Evolutionary conservation across 495 filamentous ascomycete species (phyloP), one percentile per base, ranked within the genome.

Genomic region (Xylaria grammica): DNA sequence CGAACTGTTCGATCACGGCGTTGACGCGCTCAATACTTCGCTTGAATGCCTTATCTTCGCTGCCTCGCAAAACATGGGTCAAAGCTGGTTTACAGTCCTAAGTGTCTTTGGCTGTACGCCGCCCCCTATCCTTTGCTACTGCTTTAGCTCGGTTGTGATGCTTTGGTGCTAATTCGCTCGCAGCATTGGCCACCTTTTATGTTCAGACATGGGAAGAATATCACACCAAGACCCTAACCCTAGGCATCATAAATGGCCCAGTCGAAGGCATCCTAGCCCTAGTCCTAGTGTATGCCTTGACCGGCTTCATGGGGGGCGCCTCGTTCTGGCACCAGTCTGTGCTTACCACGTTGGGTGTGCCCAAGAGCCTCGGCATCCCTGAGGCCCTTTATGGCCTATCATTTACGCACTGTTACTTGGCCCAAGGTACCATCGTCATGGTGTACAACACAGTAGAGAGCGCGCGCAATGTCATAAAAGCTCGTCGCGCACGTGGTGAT

Each of bases 171-270:
- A 66, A 79, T 36, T 3, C 15, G 26, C 15, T 15, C 49, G 30
- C 66, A 91, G 89, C 90, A 0, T 86, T 90, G 36, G 81, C 94
- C 71, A 97, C 93, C 17, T 99, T 99, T 78, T 99, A 99, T 75
- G 89, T 99, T 24, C 95, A 97, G 75, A 99, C 95, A 32, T 99
- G 95, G 95, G 95, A 99, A 67, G 95, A 97, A 78, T 98, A 97
- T 78, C 96, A 97, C 79, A 99, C 95, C 40, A 91, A 97, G 73
- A 93, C 94, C 10, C 86, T 99, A 26, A 97, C 92, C 15, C 85
- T 99, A 0, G 95, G 95, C 57, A 80, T 98, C 68, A 83, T 99
- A 62, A 97, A 94, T 66, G 95, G 95, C 0, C 95, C 95, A 6
- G 95, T 99, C 45, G 95, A 99, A 78, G 95, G 95, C 32, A 89